A percentile compares a stretch with the other conserved stretches of the same genome.
Evolutionary conservation across 495 filamentous ascomycete genomes (phyloP).

Genomic region (Hypoxylon lienhwacheense): DNA sequence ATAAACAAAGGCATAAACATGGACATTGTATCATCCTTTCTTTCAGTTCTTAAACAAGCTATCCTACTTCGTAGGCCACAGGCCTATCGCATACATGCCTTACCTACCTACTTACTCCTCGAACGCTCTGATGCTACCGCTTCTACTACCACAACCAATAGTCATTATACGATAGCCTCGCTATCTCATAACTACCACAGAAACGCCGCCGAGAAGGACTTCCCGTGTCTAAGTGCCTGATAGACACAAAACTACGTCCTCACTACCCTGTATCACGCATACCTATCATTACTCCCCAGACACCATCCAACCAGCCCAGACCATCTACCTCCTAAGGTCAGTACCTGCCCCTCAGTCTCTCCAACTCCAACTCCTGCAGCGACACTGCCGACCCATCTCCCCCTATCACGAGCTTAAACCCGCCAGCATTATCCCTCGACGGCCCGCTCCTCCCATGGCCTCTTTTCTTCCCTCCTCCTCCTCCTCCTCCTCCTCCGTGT

Average conservation of each 20-base stretch:
- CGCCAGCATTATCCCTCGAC: conserved; percentile 5
- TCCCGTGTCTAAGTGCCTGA: no score
- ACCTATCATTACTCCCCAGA: background rate
- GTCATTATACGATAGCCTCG: conserved; percentile 14
- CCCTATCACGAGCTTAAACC: conserved; percentile 11
- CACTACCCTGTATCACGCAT: background rate
- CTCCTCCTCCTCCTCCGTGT: conserved; percentile 33
- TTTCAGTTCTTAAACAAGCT: no score
- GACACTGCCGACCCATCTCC: conserved; percentile 15
- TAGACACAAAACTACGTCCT: background rate
- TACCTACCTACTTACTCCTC: no score
- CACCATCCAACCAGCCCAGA: background rate
- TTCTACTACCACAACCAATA: background rate
- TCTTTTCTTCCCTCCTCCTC: conserved; percentile 8
- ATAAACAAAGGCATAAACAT: no score
- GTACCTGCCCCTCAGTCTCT: conserved; percentile 30
- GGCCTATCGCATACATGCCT: no score
- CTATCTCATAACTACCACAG: background rate
- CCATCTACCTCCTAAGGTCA: background rate
- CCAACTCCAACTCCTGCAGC: conserved; percentile 32
- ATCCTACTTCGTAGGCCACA: no score
- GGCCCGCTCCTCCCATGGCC: background rate
- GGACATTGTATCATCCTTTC: no score
- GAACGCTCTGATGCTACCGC: no score
- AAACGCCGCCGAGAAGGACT: no score